Base-by-base conservation (phyloP, 148 eudicot genomes). In the Heliamphora exappendiculata region DNA sequence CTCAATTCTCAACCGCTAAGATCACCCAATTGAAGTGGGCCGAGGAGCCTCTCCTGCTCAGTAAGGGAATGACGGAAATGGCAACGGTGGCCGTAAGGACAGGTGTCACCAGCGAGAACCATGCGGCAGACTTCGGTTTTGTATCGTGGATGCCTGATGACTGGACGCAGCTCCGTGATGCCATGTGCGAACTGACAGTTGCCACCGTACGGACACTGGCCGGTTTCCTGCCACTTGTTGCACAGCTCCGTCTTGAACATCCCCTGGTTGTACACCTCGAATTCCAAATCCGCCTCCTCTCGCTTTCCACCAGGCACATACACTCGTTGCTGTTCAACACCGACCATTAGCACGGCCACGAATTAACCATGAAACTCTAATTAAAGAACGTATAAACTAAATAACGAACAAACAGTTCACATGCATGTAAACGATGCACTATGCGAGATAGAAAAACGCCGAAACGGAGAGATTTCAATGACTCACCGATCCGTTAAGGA, bases 31-130 rank as follows among this genome's bases (percentile, higher is more conserved):
- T 24, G 77, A 34, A 67, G 74, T 74, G 82, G 78, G 22, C 82
- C 74, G 22, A 79, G 3, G 49, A 79, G 55, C 67, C 55, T 79
- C 51, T 79, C 76, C 41, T 73, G 82, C n/a, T 57, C 44, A 4
- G 76, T 49, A 51, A 79, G 78, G 1, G 91, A 76, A 77, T 90
- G 94, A 72, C 91, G 89, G 42, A 90, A 90, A 72, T 90, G 94
- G 78, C 94, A 90, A 68, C 94, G 94, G 69, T 90, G 91, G 63
- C 94, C 94, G 24, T 88, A 90, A 17, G 91, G 91, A 63, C 94
- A 90, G 45, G 57, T 37, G 68, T 70, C 80, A 0, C 91, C 90
- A 33, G 86, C 44, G 39, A 82, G 83, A 44, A 90, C 75, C 91
- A 90, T 88, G 17, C 90, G 92, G 57, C 94, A 90, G 16, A 90